Evolutionary conservation across 768 basidiomycete species (phyloP), one percentile per base, ranked within the genome.

Genomic region (Tricholoma hemisulphureum): DNA sequence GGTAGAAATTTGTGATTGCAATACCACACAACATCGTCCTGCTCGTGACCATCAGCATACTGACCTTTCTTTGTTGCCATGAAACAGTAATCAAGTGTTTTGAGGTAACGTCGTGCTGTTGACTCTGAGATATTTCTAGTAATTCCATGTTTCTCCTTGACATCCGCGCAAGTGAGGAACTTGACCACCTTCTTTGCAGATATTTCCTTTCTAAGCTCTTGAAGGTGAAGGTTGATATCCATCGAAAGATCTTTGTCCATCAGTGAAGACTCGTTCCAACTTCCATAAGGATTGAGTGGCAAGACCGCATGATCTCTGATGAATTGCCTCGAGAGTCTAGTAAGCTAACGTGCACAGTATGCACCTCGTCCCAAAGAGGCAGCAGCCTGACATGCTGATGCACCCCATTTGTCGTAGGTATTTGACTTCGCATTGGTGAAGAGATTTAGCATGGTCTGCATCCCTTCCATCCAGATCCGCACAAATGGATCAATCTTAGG

Each of bases 181-280:
- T 68, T 55, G 64, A n/a, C n/a, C n/a, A n/a, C n/a, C n/a, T n/a
- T n/a, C n/a, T n/a, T n/a, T n/a, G n/a, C n/a, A n/a, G n/a, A n/a
- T 7, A 69, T 65, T 20, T 64, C 60, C 34, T 66, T 63, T 18
- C 69, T 69, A 49, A 69, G 24, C 8, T 56, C 56, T 53, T 66
- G 64, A 0, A 71, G 62, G 54, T 65, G 61, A 2, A 64, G 26
- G 16, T 57, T 59, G 31, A 75, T 59, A 18, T 72, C 68, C 3
- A 59, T 23, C 21, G 32, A 10, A 1, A 76, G 37, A 51, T 74
- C 71, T 53, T 71, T 69, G 39, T 74, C 63, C 4, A 64, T 67
- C 3, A 74, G 59, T 29, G 63, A 45, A 0, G 69, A 65, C 16
- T 63, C 32, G 20, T 68, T 70, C 67, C 67, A 73, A 8, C n/a